Conservation (phyloP, 2,329 filamentous ascomycete species). For the Kalaharituber pfeilii region DNA sequence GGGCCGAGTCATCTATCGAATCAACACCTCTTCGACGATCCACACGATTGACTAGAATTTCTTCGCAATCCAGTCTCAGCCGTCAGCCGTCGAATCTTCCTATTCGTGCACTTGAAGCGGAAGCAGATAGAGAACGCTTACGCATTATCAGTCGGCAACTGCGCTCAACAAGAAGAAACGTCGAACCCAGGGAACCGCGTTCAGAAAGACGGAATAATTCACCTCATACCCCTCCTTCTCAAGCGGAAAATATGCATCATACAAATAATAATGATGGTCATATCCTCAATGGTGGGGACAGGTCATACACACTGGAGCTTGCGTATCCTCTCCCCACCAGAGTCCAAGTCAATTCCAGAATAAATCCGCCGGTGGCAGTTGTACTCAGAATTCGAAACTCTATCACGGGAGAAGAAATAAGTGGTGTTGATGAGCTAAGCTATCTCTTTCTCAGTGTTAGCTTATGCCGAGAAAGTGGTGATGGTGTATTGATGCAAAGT, state of each 20-base stretch:
- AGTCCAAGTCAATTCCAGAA: constrained; percentile 7
- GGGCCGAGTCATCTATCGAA: constrained; percentile 4
- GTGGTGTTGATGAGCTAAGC: constrained; percentile 17
- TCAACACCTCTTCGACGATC: constrained; percentile 13
- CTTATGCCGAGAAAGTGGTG: constrained; percentile 13
- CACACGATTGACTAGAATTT: constrained; percentile 10
- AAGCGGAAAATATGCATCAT: constrained; percentile 7
- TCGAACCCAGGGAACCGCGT: not conserved
- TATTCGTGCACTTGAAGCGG: constrained; percentile 11
- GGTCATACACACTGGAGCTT: constrained; percentile 16
- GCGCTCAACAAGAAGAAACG: not conserved
- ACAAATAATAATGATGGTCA: constrained; percentile 7
- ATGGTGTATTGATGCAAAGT: constrained; percentile 9
- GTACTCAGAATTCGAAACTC: constrained; percentile 14
- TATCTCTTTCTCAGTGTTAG: constrained; percentile 15
- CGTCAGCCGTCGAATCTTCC: too few species aligned
- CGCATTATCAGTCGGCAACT: not conserved
- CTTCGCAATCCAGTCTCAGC: constrained; percentile 6
- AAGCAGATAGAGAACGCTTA: constrained; percentile 9
- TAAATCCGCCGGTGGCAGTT: constrained; percentile 17
- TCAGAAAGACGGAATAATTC: not conserved
- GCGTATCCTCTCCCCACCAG: constrained; percentile 16
- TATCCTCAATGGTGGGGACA: constrained; percentile 8
- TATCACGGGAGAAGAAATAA: constrained; percentile 15
- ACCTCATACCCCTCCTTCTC: not conserved